A percentile compares a stretch with the other conserved stretches of the same genome.
Conservation (phyloP, 306 rosid species). For the Arachis stenosperma region DNA sequence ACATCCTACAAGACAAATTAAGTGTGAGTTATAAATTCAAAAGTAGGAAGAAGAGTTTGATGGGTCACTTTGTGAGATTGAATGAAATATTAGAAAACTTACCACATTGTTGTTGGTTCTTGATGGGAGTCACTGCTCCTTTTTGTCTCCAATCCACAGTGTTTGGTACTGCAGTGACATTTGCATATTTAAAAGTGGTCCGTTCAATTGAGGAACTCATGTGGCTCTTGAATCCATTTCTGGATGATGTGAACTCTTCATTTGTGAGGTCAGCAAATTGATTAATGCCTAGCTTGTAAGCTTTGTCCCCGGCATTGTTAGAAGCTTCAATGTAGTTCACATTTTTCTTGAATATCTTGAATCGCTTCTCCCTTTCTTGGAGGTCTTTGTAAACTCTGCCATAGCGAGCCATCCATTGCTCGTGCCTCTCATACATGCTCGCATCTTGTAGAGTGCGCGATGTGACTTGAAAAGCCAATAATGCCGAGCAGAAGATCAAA, state of each 20-base stretch:
- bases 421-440: conserved; percentile 40
- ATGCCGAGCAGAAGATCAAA: conserved; percentile 37
- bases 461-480: conserved; percentile 39
- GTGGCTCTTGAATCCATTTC: conserved; percentile 53
- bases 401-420: conserved; percentile 46
- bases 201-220: conserved; percentile 38
- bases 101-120: conserved; percentile 56
- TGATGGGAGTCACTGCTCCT: conserved; percentile 51
- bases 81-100: not conserved
- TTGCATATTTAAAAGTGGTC: conserved; percentile 44
- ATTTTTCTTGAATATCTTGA: conserved; percentile 39
- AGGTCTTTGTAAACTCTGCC: conserved; percentile 29
- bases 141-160: conserved; percentile 47
- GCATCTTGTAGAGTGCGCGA: conserved; percentile 47
- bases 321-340: conserved; percentile 41
- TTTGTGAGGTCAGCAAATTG: conserved; percentile 52
- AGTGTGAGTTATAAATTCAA: not conserved
- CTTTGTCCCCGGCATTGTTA: conserved; percentile 38
- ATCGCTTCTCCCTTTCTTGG: conserved; percentile 36
- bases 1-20: conserved; percentile 32
- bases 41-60: too few relatives aligned
- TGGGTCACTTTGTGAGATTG: not conserved
- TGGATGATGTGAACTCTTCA: conserved; percentile 51
- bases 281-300: conserved; percentile 46
- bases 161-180: conserved; percentile 31